These are phyloP conservation scores for Cadophora sp. DNA, from an alignment of 2,329 filamentous ascomycete genomes.

Conservation along the genomic window DNA sequence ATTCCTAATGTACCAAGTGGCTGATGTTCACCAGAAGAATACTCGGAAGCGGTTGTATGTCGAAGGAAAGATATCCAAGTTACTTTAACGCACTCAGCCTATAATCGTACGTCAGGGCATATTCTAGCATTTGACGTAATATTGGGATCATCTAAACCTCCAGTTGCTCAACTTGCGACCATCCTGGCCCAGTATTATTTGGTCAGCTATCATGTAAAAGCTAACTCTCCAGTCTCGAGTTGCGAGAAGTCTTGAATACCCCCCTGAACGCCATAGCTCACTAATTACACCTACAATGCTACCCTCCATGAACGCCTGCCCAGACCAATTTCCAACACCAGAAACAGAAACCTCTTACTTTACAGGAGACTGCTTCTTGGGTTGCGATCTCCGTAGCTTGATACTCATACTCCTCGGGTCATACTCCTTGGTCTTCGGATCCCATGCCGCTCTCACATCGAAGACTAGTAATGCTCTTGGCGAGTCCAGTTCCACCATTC, in stretches of 20 bases:
- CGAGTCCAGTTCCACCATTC: conserved; percentile 60
- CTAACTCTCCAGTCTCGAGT: neutral
- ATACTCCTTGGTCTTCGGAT: conserved; percentile 57
- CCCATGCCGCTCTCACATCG: conserved; percentile 60
- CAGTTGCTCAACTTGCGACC: neutral
- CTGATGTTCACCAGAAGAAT: too few relatives aligned
- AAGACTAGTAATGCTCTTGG: conserved; percentile 55
- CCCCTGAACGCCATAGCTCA: neutral
- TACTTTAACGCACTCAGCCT: too few relatives aligned
- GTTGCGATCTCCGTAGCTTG: conserved; percentile 53
- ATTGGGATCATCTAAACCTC: too few relatives aligned
- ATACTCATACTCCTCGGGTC: conserved; percentile 47
- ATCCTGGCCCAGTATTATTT: neutral
- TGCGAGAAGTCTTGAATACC: neutral
- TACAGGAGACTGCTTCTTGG: conserved; percentile 48
- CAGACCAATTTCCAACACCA: neutral
- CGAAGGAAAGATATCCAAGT: too few relatives aligned
- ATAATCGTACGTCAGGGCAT: too few relatives aligned
- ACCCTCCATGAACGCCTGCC: conserved; percentile 12
- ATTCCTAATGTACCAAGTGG: too few relatives aligned
- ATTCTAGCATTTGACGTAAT: too few relatives aligned
- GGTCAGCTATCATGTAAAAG: neutral
- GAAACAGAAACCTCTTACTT: too few relatives aligned
- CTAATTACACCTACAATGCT: conserved; percentile 15
- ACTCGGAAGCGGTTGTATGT: too few relatives aligned